phyloP scores from a whole-genome alignment of 306 rosid genomes.

The Lathyrus aphaca region DNA sequence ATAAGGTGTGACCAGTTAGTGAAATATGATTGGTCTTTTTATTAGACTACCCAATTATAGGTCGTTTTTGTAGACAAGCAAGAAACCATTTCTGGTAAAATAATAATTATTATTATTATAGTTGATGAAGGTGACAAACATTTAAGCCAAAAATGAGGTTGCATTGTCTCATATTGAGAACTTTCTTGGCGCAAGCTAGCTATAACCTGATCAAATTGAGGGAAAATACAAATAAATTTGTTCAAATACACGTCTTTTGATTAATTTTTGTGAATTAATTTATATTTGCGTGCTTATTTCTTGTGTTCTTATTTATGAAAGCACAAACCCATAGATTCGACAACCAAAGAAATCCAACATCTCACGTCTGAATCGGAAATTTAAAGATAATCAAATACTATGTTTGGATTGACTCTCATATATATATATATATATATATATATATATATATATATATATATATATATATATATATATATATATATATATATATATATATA shows the following conservation, averaged over 20 bases:
- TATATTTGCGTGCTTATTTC: neutral
- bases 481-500: no score
- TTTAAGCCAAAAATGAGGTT: neutral
- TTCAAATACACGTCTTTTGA: conserved; percentile 1
- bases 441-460: no score
- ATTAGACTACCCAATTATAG: neutral
- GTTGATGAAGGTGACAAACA: neutral
- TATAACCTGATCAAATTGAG: neutral
- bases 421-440: no score
- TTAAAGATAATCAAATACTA: no score
- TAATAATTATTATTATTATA: neutral
- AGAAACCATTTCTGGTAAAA: neutral
- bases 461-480: no score
- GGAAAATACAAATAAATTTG: neutral
- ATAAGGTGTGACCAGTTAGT: neutral
- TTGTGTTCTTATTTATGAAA: no score
- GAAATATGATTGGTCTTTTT: neutral
- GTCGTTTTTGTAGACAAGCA: neutral
- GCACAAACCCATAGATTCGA: no score
- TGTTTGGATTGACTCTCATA: no score
- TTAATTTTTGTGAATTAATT: neutral
- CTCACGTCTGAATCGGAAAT: no score
- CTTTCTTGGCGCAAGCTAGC: neutral
- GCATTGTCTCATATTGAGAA: neutral
- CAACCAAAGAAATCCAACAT: no score